Base-by-base conservation (phyloP, 495 filamentous ascomycete genomes). In the Penicillium parvum region DNA sequence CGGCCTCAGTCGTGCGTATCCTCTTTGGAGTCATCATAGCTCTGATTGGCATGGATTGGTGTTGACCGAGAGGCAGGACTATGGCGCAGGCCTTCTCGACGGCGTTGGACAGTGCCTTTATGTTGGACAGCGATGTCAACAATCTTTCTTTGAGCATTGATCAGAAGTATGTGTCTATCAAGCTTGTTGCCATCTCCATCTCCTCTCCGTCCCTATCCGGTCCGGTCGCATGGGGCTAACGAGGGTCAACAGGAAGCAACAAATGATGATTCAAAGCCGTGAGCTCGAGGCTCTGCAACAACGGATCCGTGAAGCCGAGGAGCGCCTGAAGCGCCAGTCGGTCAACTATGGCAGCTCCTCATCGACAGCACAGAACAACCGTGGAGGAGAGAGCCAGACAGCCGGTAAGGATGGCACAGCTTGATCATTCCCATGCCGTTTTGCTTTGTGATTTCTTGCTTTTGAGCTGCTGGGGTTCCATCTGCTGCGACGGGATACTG, bases 231-330 rank as follows among this genome's bases (percentile, higher is more conserved):
- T 25, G 5, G 19, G 12, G 32, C 40, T 37, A 39, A 35, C 30
- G 15, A 17, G 21, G 14, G 11, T 17, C 9, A n/a, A 32, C 38
- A 77, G 74, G 49, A 68, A 58, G 49, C 66, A 94, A 76, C 64
- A 90, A 82, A 82, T 97, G 59, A 77, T 76, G 39, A 79, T 80
- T 26, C 87, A 90, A 55, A 80, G 73, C 32, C 75, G 78, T 15
- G 89, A 97, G 59, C 79, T 97, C 50, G 82, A 95, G 65, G 80
- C 81, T 27, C 82, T 97, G 41, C 88, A 96, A 65, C 80, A 79
- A 11, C 80, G 81, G 37, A 81, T 97, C 37, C 84, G 81, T 48
- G 88, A 88, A 54, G 88, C 91, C 46, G 91, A 97, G 66, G 71
- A 82, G 53, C 83, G 84, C 14, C 76, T 97, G 8, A 83, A 86